Evolutionary conservation across 2,329 filamentous ascomycete species (phyloP).

Genomic region (Cladobotryum mycophilum): DNA sequence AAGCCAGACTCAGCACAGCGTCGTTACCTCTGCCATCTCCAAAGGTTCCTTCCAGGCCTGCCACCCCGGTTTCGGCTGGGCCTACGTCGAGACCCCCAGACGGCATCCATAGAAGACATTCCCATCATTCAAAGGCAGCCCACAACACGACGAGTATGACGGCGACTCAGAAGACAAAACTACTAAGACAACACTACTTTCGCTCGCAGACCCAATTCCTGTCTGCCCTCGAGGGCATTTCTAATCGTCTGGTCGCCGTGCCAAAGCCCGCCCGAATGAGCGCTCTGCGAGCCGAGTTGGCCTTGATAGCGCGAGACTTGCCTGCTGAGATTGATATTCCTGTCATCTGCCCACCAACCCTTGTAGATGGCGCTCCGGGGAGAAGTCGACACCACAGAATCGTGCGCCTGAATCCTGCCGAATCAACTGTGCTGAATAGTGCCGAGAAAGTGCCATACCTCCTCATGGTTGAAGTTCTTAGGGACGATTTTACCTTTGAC

Average conservation of each 20-base stretch:
- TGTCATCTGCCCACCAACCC: slow-evolving; percentile 68
- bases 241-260: slow-evolving; percentile 74
- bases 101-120: slow-evolving; percentile 50
- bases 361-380: slow-evolving; percentile 66
- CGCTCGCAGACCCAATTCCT: slow-evolving; percentile 74
- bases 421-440: slow-evolving; percentile 79
- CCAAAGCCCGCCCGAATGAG: slow-evolving; percentile 77
- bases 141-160: slow-evolving; percentile 58
- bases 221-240: slow-evolving; percentile 75
- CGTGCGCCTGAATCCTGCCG: slow-evolving; percentile 74
- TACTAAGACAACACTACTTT: slow-evolving; percentile 77
- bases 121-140: slow-evolving; percentile 52
- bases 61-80: slow-evolving; percentile 53
- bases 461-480: slow-evolving; percentile 75
- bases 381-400: slow-evolving; percentile 77
- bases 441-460: slow-evolving; percentile 81
- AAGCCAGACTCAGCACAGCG: slow-evolving; percentile 60
- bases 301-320: slow-evolving; percentile 72
- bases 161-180: slow-evolving; percentile 59
- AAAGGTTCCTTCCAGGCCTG: slow-evolving; percentile 44
- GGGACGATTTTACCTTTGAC: slow-evolving; percentile 79
- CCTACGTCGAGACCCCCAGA: slow-evolving; percentile 41
- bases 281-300: slow-evolving; percentile 72
- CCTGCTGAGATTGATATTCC: slow-evolving; percentile 81
- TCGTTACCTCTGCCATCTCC: slow-evolving; percentile 60